Percentiles rank a stretch among this genome's conserved stretches.
These are phyloP conservation scores for Mycena olivaceomarginata DNA, from an alignment of 768 basidiomycete genomes.

Conservation along the genomic window DNA sequence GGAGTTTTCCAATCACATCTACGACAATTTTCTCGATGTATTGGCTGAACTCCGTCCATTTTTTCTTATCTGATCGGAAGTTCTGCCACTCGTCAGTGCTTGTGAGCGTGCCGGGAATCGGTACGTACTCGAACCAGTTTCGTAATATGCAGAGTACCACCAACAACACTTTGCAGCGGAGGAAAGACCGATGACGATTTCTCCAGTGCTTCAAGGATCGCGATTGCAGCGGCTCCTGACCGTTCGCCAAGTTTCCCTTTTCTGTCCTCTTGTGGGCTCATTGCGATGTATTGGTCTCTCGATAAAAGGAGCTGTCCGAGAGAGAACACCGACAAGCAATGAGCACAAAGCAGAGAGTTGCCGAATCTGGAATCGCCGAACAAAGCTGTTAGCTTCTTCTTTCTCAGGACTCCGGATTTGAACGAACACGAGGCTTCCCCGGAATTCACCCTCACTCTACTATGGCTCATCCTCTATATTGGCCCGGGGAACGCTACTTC, in stretches of 20 bases:
- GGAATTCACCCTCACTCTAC: slow-evolving; percentile 2
- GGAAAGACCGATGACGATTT: slow-evolving; percentile 3
- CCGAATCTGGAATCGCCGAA: too few relatives aligned
- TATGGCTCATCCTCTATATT: slow-evolving; percentile 67
- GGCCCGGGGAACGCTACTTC: slow-evolving; percentile 68
- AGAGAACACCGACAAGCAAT: too few relatives aligned
- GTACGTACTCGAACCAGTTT: not conserved
- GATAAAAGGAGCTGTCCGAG: too few relatives aligned
- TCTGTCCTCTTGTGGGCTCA: not conserved
- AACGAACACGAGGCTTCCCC: not conserved
- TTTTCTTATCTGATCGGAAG: not conserved
- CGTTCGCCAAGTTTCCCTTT: not conserved
- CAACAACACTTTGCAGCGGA: slow-evolving; percentile 4
- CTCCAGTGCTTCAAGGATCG: not conserved
- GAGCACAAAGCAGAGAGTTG: too few relatives aligned
- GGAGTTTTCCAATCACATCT: not conserved
- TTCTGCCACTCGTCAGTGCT: not conserved
- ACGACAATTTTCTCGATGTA: not conserved
- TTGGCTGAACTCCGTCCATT: not conserved
- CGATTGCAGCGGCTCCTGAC: not conserved
- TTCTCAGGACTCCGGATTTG: not conserved
- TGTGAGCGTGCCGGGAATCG: too few relatives aligned
- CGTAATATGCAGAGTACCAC: not conserved
- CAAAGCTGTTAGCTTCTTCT: too few relatives aligned
- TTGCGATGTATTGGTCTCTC: not conserved